Conservation (phyloP, 2,329 filamentous ascomycete species). For the Penicillium sp. region DNA sequence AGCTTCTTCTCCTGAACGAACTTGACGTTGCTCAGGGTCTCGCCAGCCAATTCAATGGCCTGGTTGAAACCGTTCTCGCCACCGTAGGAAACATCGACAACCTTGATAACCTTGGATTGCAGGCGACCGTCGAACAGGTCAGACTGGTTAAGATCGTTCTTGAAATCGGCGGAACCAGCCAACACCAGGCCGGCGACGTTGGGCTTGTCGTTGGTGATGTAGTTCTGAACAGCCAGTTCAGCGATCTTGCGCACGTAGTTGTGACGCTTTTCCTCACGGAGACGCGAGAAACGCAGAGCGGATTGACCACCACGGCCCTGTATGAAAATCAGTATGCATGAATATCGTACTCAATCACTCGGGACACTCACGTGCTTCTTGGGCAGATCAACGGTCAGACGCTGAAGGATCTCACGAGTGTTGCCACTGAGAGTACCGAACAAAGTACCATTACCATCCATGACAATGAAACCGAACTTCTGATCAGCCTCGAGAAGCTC, state of each 20-base stretch:
- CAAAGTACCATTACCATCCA: conserved; percentile 98
- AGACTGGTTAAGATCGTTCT: conserved; percentile 96
- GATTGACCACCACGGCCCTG: conserved; percentile 97
- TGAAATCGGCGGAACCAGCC: conserved; percentile 97
- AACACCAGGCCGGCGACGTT: conserved; percentile 95
- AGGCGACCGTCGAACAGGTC: conserved; percentile 95
- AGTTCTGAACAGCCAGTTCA: conserved; percentile 97
- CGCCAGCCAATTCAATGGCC: conserved; percentile 89
- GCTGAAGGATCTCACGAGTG: conserved; percentile 93
- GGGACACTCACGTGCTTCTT: conserved; percentile 74
- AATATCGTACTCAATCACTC: neutral
- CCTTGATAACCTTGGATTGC: conserved; percentile 94
- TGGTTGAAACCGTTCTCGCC: conserved; percentile 99
- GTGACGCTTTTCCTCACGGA: conserved; percentile 98
- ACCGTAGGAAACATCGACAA: conserved; percentile 97
- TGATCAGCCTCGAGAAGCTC: conserved; percentile 98
- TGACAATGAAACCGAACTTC: conserved; percentile 99
- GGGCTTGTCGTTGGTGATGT: conserved; percentile 97
- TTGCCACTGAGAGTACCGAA: conserved; percentile 97
- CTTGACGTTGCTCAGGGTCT: conserved; percentile 98
- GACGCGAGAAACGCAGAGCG: conserved; percentile 97
- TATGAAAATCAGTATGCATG: neutral
- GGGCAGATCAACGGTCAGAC: conserved; percentile 96
- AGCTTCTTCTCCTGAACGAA: conserved; percentile 99
- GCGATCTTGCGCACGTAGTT: conserved; percentile 99